These are phyloP conservation scores for Euclidium syriacum DNA, from an alignment of 345 rosid species.

Conservation along the genomic window DNA sequence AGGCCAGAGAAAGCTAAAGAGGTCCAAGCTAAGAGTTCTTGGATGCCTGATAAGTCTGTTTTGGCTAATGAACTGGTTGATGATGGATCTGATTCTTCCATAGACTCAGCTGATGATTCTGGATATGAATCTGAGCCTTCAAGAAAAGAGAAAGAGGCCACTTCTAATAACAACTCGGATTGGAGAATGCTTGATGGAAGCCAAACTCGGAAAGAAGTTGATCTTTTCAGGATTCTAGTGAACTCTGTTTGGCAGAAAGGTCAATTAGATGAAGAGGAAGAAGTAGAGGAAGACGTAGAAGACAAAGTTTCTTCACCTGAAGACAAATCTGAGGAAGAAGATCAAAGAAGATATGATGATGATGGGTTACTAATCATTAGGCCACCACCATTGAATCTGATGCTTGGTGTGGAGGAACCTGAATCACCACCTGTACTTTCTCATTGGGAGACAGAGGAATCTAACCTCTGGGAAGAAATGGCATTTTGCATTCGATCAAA, in stretches of 20 bases:
- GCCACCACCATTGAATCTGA: slow-evolving; percentile 13
- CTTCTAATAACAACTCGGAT: not conserved
- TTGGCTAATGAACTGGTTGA: slow-evolving; percentile 9
- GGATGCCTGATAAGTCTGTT: not conserved
- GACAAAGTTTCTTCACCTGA: slow-evolving; percentile 15
- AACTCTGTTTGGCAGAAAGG: slow-evolving; percentile 26
- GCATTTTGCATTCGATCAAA: not conserved
- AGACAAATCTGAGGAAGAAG: slow-evolving; percentile 10
- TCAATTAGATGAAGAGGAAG: slow-evolving; percentile 6
- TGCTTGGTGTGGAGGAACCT: slow-evolving; percentile 21
- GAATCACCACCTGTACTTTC: slow-evolving; percentile 5
- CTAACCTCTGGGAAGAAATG: slow-evolving; percentile 13
- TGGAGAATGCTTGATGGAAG: slow-evolving; percentile 17
- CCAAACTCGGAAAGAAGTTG: slow-evolving; percentile 19
- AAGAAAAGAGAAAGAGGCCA: slow-evolving; percentile 15
- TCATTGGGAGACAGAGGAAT: not conserved
- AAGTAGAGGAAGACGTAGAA: slow-evolving; percentile 4
- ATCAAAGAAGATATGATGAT: slow-evolving; percentile 10
- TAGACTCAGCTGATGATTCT: slow-evolving; percentile 17
- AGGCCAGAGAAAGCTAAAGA: slow-evolving; percentile 5
- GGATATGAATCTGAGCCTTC: slow-evolving; percentile 26
- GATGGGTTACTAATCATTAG: slow-evolving; percentile 21
- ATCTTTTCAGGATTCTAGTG: slow-evolving; percentile 29
- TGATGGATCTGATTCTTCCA: slow-evolving; percentile 11
- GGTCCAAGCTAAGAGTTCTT: not conserved